Base-by-base conservation (phyloP, 805 yeast species). In the Cephaloascus fragrans region DNA sequence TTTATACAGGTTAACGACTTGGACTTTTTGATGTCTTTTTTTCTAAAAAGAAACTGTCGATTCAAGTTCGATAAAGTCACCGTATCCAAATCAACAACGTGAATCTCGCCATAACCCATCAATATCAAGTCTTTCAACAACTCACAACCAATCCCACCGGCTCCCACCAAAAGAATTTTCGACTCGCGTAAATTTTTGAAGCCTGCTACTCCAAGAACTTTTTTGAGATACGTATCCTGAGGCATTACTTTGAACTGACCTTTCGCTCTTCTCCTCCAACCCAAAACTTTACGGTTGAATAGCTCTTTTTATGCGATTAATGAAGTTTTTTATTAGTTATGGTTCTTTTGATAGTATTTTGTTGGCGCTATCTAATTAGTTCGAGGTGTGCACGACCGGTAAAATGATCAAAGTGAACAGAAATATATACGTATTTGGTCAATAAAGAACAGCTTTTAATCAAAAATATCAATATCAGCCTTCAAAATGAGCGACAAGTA, bases 101-200 rank as follows among this genome's bases (percentile, higher is more conserved):
- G 95, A 41, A 89, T 80, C 51, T 85, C 94, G 3, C 93, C 93
- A 47, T 81, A 82, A 5, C 93, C 89, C 56, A 84, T 68, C 45
- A 87, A 60, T 4, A 85, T 76, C 37, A 89, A 63, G 52, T 89
- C 83, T 53, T 89, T 89, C 41, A 89, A 64, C 35, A 89, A 62
- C 56, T 89, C 97, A 56, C 96, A 89, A 2, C 97, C 97, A 46
- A 89, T 88, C 4, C 97, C 97, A 23, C 97, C 97, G 1, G 97
- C 95, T 3, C 97, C 97, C 2, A 89, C 94, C 60, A 89, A 64
- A 20, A 89, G 62, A 12, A 88, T 85, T 44, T 75, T 80, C 4
- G 83, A 49, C 9, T 41, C 17, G n/a, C 52, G 49, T 33, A 73
- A 48, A 23, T 52, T 43, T 1, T 41, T 37, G 35, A 56, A 56